These are phyloP conservation scores for Rhizopogon vinicolor DNA, from an alignment of 768 basidiomycete genomes.

Conservation along the genomic window DNA sequence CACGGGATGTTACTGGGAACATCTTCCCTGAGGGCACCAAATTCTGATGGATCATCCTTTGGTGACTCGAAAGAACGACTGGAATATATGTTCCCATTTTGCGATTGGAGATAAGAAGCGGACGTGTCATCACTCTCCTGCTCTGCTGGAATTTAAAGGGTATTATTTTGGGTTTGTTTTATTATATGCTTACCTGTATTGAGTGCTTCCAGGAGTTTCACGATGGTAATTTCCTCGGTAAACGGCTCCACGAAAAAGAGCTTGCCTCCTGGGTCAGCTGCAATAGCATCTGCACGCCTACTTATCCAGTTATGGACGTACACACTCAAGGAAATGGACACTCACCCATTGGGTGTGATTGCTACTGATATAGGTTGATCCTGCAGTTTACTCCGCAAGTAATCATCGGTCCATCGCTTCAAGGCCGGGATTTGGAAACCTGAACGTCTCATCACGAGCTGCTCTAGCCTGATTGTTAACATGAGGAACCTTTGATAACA, in stretches of 20 bases:
- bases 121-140: conserved; percentile 15
- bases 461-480: background rate
- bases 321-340: background rate
- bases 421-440: conserved; percentile 44
- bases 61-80: conserved; percentile 32
- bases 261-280: conserved; percentile 43
- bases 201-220: conserved; percentile 41
- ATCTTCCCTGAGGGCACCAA: conserved; percentile 56
- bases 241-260: conserved; percentile 76
- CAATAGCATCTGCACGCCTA: conserved; percentile 77
- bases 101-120: conserved; percentile 79
- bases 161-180: background rate
- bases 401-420: conserved; percentile 61
- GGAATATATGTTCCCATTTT: conserved; percentile 84
- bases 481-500: conserved; percentile 57
- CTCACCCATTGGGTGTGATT: conserved; percentile 80
- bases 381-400: conserved; percentile 54
- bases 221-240: conserved; percentile 64
- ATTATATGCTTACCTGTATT: conserved; percentile 27
- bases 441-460: conserved; percentile 18
- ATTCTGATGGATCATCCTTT: conserved; percentile 46
- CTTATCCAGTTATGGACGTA: background rate
- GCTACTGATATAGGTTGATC: conserved; percentile 61
- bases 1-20: conserved; percentile 67
- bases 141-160: conserved; percentile 2